Evolutionary conservation across 257 asterid genomes (phyloP).

Genomic region (Nyctanthes arbortristis): DNA sequence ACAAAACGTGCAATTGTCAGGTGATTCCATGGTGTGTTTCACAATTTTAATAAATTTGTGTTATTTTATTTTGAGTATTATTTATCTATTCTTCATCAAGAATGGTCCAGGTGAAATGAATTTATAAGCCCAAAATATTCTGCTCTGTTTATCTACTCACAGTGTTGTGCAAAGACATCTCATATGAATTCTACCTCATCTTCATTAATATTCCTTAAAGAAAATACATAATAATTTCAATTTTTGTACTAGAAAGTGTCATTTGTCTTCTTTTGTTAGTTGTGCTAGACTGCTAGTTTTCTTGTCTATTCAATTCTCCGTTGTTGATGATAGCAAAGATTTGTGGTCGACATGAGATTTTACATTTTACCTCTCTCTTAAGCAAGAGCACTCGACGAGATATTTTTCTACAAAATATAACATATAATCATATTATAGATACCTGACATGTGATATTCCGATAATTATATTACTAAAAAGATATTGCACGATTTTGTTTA

Average conservation of each 20-base stretch:
- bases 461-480: too few relatives aligned
- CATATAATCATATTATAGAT: too few relatives aligned
- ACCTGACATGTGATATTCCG: too few relatives aligned
- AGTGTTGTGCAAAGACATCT: slow-evolving; percentile 30
- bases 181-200: slow-evolving; percentile 27
- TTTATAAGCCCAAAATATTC: slow-evolving; percentile 12
- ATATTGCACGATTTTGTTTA: too few relatives aligned
- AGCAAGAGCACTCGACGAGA: too few relatives aligned
- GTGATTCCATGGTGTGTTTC: background rate
- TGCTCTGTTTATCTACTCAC: slow-evolving; percentile 4
- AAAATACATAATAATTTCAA: background rate
- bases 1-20: background rate
- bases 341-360: background rate
- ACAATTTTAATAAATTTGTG: background rate
- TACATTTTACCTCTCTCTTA: background rate
- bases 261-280: slow-evolving; percentile 35
- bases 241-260: slow-evolving; percentile 23
- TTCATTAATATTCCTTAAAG: background rate
- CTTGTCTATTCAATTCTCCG: background rate
- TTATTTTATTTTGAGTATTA: too few relatives aligned
- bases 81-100: too few relatives aligned
- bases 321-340: background rate
- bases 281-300: background rate
- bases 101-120: slow-evolving; percentile 19
- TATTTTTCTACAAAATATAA: too few relatives aligned